Evolutionary conservation across 2,329 filamentous ascomycete species (phyloP).

Genomic region (Nigrograna mackinnonii): DNA sequence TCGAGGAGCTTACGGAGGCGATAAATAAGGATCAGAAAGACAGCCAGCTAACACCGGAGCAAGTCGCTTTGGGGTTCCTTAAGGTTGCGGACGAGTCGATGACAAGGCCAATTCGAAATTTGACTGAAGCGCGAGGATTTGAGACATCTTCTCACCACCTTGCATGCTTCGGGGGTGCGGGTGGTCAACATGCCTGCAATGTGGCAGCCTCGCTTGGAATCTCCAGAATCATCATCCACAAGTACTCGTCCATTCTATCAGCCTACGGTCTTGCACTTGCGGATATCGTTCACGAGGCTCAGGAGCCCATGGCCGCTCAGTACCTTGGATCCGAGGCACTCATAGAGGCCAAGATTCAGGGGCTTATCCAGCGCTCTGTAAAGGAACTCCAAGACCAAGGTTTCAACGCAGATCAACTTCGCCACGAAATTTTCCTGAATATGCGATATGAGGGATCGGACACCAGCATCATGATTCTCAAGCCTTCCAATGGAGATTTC

Average conservation of each 20-base stretch:
- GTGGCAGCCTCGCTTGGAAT: background rate
- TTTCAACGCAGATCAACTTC: constrained; percentile 64
- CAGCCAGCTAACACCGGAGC: constrained; percentile 67
- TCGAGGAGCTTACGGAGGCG: constrained; percentile 72
- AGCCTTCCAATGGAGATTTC: constrained; percentile 36
- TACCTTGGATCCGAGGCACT: too few relatives aligned
- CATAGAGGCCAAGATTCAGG: too few relatives aligned
- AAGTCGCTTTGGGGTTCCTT: constrained; percentile 83
- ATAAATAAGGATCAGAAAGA: constrained; percentile 67
- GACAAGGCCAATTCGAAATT: background rate
- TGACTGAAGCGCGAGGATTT: background rate
- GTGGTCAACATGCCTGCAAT: background rate
- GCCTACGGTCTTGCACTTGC: constrained; percentile 26
- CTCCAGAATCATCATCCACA: background rate
- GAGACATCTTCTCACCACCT: background rate
- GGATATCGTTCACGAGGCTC: constrained; percentile 45
- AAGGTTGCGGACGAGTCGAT: constrained; percentile 55
- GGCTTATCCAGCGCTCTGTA: too few relatives aligned
- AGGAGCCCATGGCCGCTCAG: constrained; percentile 5
- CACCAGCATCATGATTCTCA: constrained; percentile 81
- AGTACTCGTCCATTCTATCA: background rate
- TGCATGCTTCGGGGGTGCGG: background rate
- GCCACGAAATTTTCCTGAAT: constrained; percentile 87
- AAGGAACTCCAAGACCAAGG: background rate
- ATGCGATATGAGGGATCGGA: constrained; percentile 89